Percentiles rank a stretch among this genome's conserved stretches.
phyloP scores from a whole-genome alignment of 139 green algal genomes.

The Coccomyxa sp. region DNA sequence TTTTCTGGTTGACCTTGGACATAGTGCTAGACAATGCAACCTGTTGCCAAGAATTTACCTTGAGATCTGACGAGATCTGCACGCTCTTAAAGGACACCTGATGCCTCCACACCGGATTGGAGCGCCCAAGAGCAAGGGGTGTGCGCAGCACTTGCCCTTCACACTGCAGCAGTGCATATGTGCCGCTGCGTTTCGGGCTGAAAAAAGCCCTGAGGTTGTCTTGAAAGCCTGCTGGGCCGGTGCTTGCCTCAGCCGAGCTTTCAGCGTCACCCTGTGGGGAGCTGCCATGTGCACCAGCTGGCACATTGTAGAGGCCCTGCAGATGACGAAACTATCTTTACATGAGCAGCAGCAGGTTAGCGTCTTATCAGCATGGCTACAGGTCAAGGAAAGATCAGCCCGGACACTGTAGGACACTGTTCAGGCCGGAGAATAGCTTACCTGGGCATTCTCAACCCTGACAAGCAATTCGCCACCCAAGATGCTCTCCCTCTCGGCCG shows the following conservation, averaged over 20 bases:
- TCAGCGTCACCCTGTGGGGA: too few species aligned
- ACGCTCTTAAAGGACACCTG: slow-evolving; percentile 36
- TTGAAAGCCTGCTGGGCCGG: not conserved
- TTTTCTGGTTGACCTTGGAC: too few species aligned
- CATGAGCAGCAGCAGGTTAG: too few species aligned
- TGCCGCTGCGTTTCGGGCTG: not conserved
- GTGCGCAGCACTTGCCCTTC: slow-evolving; percentile 20
- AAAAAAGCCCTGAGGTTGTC: not conserved
- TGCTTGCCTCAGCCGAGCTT: too few species aligned
- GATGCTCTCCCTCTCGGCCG: slow-evolving; percentile 6
- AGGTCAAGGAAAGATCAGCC: too few species aligned
- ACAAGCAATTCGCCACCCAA: slow-evolving; percentile 40
- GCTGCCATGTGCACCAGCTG: too few species aligned
- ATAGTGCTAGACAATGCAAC: not conserved
- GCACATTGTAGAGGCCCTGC: too few species aligned
- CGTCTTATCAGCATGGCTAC: too few species aligned
- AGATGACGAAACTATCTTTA: too few species aligned
- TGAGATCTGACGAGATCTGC: slow-evolving; percentile 31
- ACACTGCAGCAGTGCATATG: slow-evolving; percentile 24
- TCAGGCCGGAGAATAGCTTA: not conserved
- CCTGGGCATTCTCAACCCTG: slow-evolving; percentile 20
- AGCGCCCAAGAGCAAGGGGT: not conserved
- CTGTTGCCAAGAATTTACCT: not conserved
- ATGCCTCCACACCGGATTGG: slow-evolving; percentile 33
- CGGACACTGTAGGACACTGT: too few species aligned